Evolutionary conservation across 345 rosid genomes (phyloP).

Genomic region (Turnera subulata): DNA sequence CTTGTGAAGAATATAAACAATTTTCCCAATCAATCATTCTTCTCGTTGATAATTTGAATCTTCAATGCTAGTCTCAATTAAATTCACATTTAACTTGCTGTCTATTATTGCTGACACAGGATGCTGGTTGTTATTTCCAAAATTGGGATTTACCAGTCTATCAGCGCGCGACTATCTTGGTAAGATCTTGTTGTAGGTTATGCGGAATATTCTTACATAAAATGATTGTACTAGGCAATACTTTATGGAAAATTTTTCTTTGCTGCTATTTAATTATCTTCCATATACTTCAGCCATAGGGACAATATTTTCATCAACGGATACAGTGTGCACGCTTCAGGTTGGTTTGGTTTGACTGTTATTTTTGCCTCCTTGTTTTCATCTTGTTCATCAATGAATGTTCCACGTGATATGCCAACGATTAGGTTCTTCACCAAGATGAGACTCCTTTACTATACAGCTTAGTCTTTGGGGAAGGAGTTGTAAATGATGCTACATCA

Average conservation of each 20-base stretch:
- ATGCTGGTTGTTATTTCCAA: constrained; percentile 75
- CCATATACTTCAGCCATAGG: constrained; percentile 61
- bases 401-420: not conserved
- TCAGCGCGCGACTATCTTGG: constrained; percentile 66
- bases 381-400: not conserved
- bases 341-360: constrained; percentile 28
- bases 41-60: too few relatives aligned
- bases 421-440: constrained; percentile 81
- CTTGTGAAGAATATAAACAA: too few relatives aligned
- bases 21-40: too few relatives aligned
- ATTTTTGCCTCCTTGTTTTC: not conserved
- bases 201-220: not conserved
- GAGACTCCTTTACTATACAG: constrained; percentile 84
- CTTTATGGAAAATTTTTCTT: not conserved
- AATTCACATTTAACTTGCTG: constrained; percentile 7
- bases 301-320: constrained; percentile 86
- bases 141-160: constrained; percentile 54
- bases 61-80: too few relatives aligned
- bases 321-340: constrained; percentile 94
- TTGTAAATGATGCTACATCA: constrained; percentile 90
- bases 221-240: not conserved
- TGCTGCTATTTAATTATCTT: constrained; percentile 12
- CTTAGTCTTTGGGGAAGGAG: constrained; percentile 93
- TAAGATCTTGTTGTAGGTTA: constrained; percentile 21
- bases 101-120: constrained; percentile 39